Evolutionary conservation across 2,329 filamentous ascomycete species (phyloP).

Genomic region (Rutstroemia sydowiana): DNA sequence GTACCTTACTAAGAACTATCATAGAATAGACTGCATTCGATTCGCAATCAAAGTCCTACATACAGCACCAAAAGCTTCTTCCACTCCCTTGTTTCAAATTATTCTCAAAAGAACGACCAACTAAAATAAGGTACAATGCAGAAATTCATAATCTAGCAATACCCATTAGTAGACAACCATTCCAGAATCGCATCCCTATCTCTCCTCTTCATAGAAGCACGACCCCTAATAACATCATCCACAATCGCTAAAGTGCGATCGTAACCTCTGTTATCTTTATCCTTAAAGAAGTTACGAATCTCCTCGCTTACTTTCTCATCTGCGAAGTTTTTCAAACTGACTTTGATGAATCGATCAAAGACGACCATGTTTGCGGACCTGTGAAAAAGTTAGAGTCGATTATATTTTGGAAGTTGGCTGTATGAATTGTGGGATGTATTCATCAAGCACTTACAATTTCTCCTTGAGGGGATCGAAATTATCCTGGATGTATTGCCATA

Average conservation of each 20-base stretch:
- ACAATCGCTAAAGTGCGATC: constrained; percentile 80
- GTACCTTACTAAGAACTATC: no score
- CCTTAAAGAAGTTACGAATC: constrained; percentile 76
- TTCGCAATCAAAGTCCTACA: not conserved
- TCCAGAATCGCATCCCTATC: constrained; percentile 67
- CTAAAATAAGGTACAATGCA: not conserved
- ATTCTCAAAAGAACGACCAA: not conserved
- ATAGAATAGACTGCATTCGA: no score
- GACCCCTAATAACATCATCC: constrained; percentile 75
- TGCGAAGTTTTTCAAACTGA: constrained; percentile 71
- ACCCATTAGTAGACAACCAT: constrained; percentile 64
- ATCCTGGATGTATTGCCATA: constrained; percentile 81
- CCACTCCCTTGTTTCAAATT: not conserved
- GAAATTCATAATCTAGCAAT: constrained; percentile 28
- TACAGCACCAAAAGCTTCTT: not conserved
- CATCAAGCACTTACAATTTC: constrained; percentile 43
- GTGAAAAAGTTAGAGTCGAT: not conserved
- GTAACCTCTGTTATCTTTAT: constrained; percentile 79
- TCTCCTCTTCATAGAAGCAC: constrained; percentile 73
- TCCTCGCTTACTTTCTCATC: constrained; percentile 63
- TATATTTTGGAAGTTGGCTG: no score
- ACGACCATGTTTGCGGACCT: constrained; percentile 71
- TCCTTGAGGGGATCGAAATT: constrained; percentile 71
- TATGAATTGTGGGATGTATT: not conserved
- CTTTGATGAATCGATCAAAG: constrained; percentile 79